Percentiles rank a stretch among this genome's conserved stretches.
Conservation (phyloP, 371 early-diverging fungal species). For the Chytridium lagenaria region DNA sequence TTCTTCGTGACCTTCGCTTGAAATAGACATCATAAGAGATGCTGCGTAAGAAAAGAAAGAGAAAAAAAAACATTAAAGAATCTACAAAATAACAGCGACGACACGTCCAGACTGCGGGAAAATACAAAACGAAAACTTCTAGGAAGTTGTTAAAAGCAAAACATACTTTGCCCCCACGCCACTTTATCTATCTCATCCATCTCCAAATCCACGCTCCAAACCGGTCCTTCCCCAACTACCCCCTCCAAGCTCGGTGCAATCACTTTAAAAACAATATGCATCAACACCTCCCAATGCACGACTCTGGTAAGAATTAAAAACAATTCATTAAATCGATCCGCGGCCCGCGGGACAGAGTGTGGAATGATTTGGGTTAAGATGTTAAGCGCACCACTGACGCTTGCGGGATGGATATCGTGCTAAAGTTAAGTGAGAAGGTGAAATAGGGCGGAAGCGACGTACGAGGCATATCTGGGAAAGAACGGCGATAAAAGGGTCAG, state of each 20-base stretch:
- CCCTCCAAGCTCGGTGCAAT: slow-evolving; percentile 11
- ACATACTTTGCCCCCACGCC: slow-evolving; percentile 22
- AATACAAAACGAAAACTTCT: no score
- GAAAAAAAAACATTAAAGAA: no score
- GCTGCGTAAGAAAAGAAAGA: slow-evolving; percentile 17
- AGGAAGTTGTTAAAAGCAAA: no score
- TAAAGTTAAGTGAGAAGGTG: neutral
- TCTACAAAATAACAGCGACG: no score
- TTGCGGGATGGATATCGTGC: slow-evolving; percentile 8
- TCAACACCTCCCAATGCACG: slow-evolving; percentile 32
- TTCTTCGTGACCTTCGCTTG: neutral
- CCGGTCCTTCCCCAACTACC: neutral
- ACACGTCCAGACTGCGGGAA: no score
- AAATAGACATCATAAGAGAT: neutral
- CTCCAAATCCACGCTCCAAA: slow-evolving; percentile 13
- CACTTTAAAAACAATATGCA: slow-evolving; percentile 18
- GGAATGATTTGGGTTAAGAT: neutral
- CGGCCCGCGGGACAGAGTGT: neutral
- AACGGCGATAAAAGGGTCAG: neutral
- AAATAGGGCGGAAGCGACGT: neutral
- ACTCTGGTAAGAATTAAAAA: neutral
- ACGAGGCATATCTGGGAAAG: neutral
- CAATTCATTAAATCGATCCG: neutral
- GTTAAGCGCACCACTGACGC: neutral
- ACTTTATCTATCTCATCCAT: slow-evolving; percentile 24